These are phyloP conservation scores for Mucor racemosus DNA, from an alignment of 371 early-diverging fungal genomes.

Conservation along the genomic window DNA sequence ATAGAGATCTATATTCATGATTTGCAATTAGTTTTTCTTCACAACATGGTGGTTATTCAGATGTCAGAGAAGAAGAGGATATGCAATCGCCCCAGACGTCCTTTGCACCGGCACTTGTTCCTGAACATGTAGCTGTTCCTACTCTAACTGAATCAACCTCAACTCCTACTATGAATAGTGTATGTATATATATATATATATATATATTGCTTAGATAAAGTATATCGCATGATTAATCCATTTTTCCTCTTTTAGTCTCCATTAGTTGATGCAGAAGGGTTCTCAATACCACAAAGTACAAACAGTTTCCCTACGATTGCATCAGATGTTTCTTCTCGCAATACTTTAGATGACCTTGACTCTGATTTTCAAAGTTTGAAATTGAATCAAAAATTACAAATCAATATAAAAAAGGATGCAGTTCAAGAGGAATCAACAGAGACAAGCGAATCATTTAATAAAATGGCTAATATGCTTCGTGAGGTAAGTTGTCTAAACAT, in stretches of 20 bases:
- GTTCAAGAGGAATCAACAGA: constrained; percentile 16
- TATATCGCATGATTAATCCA: background rate
- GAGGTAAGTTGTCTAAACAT: constrained; percentile 18
- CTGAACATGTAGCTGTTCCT: background rate
- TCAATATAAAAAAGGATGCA: constrained; percentile 19
- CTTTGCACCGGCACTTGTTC: background rate
- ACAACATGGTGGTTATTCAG: background rate
- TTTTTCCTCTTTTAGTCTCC: constrained; percentile 4
- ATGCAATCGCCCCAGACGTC: background rate
- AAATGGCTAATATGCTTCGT: constrained; percentile 24
- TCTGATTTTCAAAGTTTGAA: constrained; percentile 26
- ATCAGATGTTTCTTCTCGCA: constrained; percentile 20
- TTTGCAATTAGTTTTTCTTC: background rate
- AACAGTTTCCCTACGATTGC: constrained; percentile 6
- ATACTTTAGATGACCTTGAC: constrained; percentile 22
- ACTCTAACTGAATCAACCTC: background rate
- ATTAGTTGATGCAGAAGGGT: constrained; percentile 26
- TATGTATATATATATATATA: background rate
- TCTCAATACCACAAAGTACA: constrained; percentile 22
- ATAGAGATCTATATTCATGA: no score
- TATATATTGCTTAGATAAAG: background rate
- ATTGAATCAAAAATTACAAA: constrained; percentile 19
- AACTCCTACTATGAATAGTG: background rate
- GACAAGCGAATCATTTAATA: constrained; percentile 22
- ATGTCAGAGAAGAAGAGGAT: background rate